A percentile compares a stretch with the other conserved stretches of the same genome.
Conservation (phyloP, 1,284 basidiomycete genomes). For the Sporisorium exsertum region DNA sequence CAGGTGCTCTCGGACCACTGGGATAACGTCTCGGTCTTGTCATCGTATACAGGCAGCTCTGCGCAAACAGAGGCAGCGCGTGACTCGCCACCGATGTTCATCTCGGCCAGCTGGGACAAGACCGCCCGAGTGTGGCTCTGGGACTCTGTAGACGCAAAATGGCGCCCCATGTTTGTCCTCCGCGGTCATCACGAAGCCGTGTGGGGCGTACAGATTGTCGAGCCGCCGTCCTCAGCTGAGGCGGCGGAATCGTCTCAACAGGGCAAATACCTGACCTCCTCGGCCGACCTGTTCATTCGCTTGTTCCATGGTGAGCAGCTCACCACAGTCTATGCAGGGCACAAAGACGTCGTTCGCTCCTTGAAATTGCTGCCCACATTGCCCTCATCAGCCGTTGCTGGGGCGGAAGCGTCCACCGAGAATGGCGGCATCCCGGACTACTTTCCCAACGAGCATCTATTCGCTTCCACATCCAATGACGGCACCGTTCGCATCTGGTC, state of each 20-base stretch:
- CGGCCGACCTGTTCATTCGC: conserved; percentile 53
- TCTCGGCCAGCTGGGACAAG: conserved; percentile 54
- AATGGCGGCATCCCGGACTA: background rate
- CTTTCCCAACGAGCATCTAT: conserved; percentile 28
- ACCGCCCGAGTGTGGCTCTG: conserved; percentile 41
- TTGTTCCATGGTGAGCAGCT: conserved; percentile 51
- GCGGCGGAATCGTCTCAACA: background rate
- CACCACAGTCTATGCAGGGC: conserved; percentile 42
- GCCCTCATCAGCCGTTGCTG: background rate
- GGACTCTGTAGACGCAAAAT: conserved; percentile 22
- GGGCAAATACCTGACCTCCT: conserved; percentile 48
- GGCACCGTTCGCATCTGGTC: conserved; percentile 46
- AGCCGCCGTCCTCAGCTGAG: conserved; percentile 15
- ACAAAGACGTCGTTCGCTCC: conserved; percentile 52
- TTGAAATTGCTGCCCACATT: conserved; percentile 21
- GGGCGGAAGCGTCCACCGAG: background rate
- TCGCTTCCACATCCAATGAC: conserved; percentile 47
- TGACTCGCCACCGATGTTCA: conserved; percentile 15
- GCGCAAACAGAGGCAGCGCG: background rate
- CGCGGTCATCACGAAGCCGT: conserved; percentile 54
- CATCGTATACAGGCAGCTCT: background rate
- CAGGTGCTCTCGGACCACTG: conserved; percentile 49
- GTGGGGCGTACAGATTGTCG: conserved; percentile 50
- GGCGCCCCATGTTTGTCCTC: conserved; percentile 27
- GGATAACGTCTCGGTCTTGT: conserved; percentile 51